Evolutionary conservation across 495 filamentous ascomycete genomes (phyloP).

Genomic region (Penicillium tannophilum): DNA sequence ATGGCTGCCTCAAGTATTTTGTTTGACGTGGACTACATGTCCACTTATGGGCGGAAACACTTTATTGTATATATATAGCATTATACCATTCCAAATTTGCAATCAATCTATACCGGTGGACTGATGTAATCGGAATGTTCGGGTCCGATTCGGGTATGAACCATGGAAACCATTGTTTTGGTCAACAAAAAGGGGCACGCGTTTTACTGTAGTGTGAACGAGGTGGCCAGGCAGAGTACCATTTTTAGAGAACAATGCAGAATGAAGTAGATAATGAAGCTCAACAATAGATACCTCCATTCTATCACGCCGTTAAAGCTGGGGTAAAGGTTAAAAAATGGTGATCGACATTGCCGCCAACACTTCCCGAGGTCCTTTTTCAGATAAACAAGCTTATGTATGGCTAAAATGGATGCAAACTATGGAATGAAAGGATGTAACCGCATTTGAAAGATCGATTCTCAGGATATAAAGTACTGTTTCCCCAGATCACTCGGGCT

Average conservation of each 20-base stretch:
- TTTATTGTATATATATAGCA: too few relatives aligned
- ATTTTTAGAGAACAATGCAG: too few relatives aligned
- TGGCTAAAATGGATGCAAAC: neutral
- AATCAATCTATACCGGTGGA: too few relatives aligned
- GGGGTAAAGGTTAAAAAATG: slow-evolving; percentile 14
- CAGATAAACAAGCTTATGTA: neutral
- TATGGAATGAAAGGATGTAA: neutral
- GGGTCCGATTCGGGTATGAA: slow-evolving; percentile 15
- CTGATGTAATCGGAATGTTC: too few relatives aligned
- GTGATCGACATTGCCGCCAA: slow-evolving; percentile 10
- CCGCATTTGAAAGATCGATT: neutral
- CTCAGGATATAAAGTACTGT: neutral
- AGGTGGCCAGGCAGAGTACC: too few relatives aligned
- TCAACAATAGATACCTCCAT: neutral
- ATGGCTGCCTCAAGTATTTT: neutral
- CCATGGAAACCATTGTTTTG: slow-evolving; percentile 26
- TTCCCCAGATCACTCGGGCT: neutral
- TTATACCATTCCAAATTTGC: too few relatives aligned
- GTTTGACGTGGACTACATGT: too few relatives aligned
- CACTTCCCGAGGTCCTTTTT: neutral
- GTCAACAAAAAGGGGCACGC: slow-evolving; percentile 14
- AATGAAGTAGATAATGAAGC: neutral
- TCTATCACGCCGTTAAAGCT: slow-evolving; percentile 5
- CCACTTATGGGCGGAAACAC: too few relatives aligned
- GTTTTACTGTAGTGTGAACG: neutral